Conservation (phyloP, 306 rosid species). For the Dryas alaskensis region DNA sequence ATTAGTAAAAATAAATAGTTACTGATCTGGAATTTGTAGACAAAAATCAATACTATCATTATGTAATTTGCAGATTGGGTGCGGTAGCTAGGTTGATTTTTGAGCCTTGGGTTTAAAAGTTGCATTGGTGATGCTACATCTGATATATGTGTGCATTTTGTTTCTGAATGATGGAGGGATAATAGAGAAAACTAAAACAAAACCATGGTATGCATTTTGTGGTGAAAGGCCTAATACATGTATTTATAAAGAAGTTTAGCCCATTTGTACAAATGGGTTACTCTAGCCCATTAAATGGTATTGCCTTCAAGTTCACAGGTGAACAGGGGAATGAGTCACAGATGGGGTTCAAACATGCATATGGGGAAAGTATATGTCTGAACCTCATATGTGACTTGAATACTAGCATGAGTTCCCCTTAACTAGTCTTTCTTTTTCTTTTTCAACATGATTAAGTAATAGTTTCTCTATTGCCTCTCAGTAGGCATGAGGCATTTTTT, state of each 20-base stretch:
- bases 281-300: not conserved
- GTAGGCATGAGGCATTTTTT: too few species aligned
- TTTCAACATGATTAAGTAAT: too few species aligned
- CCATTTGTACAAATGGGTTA: not conserved
- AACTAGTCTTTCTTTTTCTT: too few species aligned
- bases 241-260: not conserved
- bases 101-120: slow-evolving; percentile 59
- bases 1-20: not conserved
- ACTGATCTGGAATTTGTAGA: too few species aligned
- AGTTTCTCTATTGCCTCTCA: too few species aligned
- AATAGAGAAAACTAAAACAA: slow-evolving; percentile 61
- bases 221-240: not conserved
- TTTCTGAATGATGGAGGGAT: slow-evolving; percentile 70
- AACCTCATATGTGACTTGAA: too few species aligned
- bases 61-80: not conserved
- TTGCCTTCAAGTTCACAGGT: too few species aligned
- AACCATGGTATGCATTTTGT: slow-evolving; percentile 64
- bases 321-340: too few species aligned
- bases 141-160: slow-evolving; percentile 59
- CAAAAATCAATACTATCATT: not conserved
- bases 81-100: too few species aligned
- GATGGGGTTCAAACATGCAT: too few species aligned
- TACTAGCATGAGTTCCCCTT: too few species aligned
- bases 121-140: slow-evolving; percentile 64
- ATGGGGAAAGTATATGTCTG: too few species aligned